Evolutionary conservation across 2,329 filamentous ascomycete species (phyloP), one percentile per base, ranked within the genome.

Genomic region (Talaromyces sp.): DNA sequence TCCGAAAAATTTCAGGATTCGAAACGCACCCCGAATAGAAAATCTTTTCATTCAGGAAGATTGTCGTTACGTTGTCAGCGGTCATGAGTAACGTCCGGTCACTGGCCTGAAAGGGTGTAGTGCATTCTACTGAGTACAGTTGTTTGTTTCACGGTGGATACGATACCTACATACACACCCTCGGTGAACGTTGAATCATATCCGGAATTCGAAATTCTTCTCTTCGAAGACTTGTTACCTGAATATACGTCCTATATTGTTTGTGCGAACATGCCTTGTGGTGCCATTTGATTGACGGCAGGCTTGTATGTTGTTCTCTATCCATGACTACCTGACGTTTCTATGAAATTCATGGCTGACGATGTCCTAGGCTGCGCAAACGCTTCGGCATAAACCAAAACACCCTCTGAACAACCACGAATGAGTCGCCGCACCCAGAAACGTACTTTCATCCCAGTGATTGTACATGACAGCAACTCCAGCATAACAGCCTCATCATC

Each of bases 41-140:
- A 13, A 38, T 58, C 2, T 0, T 59, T 29, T 29, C 1, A 43
- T 59, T 29, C 36, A 22, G 10, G 19, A 58, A 19, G 19, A 45
- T 45, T 27, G 36, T 59, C 19, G 36, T 45, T 40, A 59, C 56
- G 56, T 31, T 45, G 15, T 17, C n/a, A 56, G 25, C 49, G 36
- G 38, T 25, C 61, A 63, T 63, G 49, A 47, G 61, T 47, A 56
- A 54, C 61, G n/a, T 63, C 36, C 61, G 49, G 36, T 63, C 49
- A 63, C 51, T 58, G 49, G 38, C 61, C 49, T 63, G 61, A 56
- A 54, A 56, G 27, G 61, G 61, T 63, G 47, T 49, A 58, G 36
- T 63, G 61, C 53, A 56, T 34, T 56, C 51, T n/a, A n/a, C n/a
- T n/a, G n/a, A 56, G n/a, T 59, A 17, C n/a, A 25, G n/a, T 38